Conservation (phyloP, 306 rosid species). For the Macrotyloma uniflorum region DNA sequence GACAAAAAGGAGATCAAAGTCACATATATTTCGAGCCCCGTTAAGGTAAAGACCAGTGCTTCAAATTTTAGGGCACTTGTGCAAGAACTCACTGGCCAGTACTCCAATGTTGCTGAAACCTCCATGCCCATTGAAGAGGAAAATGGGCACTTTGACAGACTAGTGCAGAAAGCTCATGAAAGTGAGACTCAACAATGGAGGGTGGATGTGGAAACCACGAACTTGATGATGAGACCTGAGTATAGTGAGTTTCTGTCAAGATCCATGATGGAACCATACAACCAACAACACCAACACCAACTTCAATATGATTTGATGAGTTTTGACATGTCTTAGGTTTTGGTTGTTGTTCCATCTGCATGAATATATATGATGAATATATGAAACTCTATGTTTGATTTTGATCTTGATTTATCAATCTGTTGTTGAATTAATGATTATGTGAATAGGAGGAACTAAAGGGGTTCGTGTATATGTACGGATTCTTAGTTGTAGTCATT, state of each 20-base stretch:
- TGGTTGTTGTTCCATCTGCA: neutral
- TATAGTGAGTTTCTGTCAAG: conserved; percentile 34
- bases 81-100: conserved; percentile 82
- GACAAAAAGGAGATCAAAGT: conserved; percentile 61
- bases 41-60: conserved; percentile 80
- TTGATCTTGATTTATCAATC: neutral
- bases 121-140: conserved; percentile 44
- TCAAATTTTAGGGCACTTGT: conserved; percentile 84
- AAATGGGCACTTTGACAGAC: neutral
- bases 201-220: neutral
- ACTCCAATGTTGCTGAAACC: conserved; percentile 67
- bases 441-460: neutral
- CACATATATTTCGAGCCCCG: conserved; percentile 82
- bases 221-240: conserved; percentile 38
- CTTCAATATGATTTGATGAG: conserved; percentile 41
- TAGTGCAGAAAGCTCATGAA: neutral
- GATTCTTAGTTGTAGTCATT: neutral
- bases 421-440: neutral
- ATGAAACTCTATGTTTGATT: neutral
- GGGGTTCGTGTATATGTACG: neutral
- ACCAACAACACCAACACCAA: conserved; percentile 20
- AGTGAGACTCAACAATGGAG: conserved; percentile 22
- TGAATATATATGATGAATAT: neutral
- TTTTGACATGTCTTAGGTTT: conserved; percentile 39
- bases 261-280: conserved; percentile 32